Conservation (phyloP, 306 rosid species). For the Parietaria judaica region DNA sequence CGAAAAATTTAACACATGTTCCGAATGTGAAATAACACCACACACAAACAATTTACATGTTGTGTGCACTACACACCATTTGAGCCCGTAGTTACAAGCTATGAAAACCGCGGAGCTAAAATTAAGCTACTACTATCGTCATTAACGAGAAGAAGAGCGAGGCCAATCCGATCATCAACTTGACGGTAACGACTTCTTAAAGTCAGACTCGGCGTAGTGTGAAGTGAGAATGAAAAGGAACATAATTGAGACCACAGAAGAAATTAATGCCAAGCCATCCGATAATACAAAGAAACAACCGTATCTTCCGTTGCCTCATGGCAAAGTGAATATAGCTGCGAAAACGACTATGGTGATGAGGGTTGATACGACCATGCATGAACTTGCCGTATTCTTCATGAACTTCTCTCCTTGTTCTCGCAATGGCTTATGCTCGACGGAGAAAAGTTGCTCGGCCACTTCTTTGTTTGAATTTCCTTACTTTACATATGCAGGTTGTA, state of each 20-base stretch:
- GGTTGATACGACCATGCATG: conserved; percentile 4
- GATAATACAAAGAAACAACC: background rate
- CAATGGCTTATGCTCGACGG: background rate
- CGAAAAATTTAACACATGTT: too few relatives aligned
- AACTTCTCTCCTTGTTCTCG: background rate
- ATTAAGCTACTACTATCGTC: conserved; percentile 13
- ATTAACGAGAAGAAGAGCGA: conserved; percentile 9
- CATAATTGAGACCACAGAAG: conserved; percentile 35
- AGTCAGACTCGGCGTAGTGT: conserved; percentile 10
- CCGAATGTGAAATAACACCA: too few relatives aligned
- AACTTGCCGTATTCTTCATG: conserved; percentile 2
- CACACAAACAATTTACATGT: background rate
- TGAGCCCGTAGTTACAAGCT: conserved; percentile 14
- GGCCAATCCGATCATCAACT: conserved; percentile 9
- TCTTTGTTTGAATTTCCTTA: background rate
- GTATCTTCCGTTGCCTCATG: background rate
- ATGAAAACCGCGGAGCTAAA: conserved; percentile 35
- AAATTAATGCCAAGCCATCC: conserved; percentile 32
- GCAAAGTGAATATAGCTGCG: conserved; percentile 10
- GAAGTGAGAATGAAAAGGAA: conserved; percentile 13
- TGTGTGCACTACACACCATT: conserved; percentile 18
- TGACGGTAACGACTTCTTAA: conserved; percentile 5
- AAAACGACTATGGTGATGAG: conserved; percentile 7
- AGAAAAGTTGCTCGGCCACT: background rate
- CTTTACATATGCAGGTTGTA: background rate